These are phyloP conservation scores for Zasmidium citrigriseum DNA, from an alignment of 2,329 filamentous ascomycete species.

Conservation along the genomic window DNA sequence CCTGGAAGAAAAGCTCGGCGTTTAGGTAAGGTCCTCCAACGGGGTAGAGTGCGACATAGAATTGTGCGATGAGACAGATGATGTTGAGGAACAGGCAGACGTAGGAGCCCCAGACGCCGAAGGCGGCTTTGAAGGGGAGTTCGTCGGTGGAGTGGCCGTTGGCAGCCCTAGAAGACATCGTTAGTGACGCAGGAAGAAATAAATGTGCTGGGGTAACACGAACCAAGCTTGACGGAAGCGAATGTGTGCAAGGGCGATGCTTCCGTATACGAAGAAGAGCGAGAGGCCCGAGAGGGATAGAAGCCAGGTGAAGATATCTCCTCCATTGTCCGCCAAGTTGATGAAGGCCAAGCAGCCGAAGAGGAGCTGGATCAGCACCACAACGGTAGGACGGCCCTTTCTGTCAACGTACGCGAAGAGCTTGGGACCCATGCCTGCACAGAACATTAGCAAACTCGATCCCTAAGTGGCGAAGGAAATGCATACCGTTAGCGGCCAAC, in stretches of 20 bases:
- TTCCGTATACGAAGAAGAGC: constrained; percentile 75
- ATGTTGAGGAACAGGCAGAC: constrained; percentile 42
- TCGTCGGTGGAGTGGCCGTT: constrained; percentile 49
- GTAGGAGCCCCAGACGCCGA: constrained; percentile 44
- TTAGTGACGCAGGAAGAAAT: neutral
- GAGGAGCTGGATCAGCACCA: constrained; percentile 66
- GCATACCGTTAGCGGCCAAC: constrained; percentile 18
- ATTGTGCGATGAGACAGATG: constrained; percentile 43
- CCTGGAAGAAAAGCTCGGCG: constrained; percentile 30
- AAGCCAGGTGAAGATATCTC: constrained; percentile 73
- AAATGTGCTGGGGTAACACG: neutral
- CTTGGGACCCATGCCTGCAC: constrained; percentile 68
- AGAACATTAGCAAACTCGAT: neutral
- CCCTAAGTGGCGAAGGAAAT: neutral
- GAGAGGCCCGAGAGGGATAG: constrained; percentile 70
- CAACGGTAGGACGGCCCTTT: constrained; percentile 74
- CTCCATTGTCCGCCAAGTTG: constrained; percentile 60
- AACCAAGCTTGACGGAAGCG: constrained; percentile 73
- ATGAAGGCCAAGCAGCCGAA: constrained; percentile 77
- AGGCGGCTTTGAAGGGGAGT: constrained; percentile 45
- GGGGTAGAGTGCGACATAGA: constrained; percentile 39
- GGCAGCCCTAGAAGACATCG: neutral
- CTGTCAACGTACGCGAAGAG: constrained; percentile 82
- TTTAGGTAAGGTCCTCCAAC: constrained; percentile 19
- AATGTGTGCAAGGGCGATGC: constrained; percentile 85